Evolutionary conservation across 2,329 filamentous ascomycete species (phyloP), one percentile per base, ranked within the genome.

Genomic region (Pezicula radicicola): DNA sequence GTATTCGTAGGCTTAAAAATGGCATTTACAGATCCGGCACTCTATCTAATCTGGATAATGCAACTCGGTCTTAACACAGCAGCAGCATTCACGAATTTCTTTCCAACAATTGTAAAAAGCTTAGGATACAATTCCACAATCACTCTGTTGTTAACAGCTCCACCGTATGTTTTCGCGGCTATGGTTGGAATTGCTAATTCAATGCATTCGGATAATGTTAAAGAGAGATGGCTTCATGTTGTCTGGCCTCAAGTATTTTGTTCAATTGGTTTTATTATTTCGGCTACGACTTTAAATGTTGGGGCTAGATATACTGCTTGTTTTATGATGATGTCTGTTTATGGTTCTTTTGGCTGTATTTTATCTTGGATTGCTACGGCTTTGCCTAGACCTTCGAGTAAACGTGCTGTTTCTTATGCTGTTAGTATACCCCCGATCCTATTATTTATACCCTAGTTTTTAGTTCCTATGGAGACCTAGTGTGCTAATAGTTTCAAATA

Each of bases 301-400:
- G 54, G 50, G 2, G 57, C 57, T 2, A 49, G 61, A n/a, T 62
- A 63, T 42, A 15, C 60, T 18, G 35, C 46, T n/a, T 16, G 59
- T 10, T 56, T 59, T 21, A 49, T 60, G 10, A 57, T 59, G 51
- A 40, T 58, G 5, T 55, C 53, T 4, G 52, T 52, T 5, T 58
- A 55, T 46, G 55, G 51, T n/a, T 49, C 48, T 28, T 57, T 57
- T 42, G 53, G 55, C 21, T 48, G 60, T 21, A 46, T 47, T 10
- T 49, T 63, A 41, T 49, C 59, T 15, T 62, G 57, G 60, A 50
- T 60, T 13, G 53, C 53, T n/a, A 56, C 47, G 15, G 56, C 55
- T 15, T 44, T 62, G 6, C 53, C 51, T 3, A 42, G 56, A 16
- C 59, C 60, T 9, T 40, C 55, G 3, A 55, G 56, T n/a, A 62